Evolutionary conservation across 1,284 basidiomycete genomes (phyloP).

Genomic region (Cutaneotrichosporon cutaneum): DNA sequence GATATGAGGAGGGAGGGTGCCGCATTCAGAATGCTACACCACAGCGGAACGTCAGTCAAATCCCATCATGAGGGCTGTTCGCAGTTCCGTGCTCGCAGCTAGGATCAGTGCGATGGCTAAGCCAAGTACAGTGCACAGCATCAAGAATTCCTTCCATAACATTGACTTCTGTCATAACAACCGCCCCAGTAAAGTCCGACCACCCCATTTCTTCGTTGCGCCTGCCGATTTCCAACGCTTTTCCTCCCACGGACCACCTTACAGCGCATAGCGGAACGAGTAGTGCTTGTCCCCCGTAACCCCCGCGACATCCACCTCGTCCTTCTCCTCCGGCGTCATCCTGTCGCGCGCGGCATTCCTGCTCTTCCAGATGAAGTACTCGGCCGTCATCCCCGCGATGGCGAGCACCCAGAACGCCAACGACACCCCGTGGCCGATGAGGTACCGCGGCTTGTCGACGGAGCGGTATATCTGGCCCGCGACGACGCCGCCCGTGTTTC

Average conservation of each 20-base stretch:
- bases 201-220: background rate
- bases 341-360: constrained; percentile 14
- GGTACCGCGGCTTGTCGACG: constrained; percentile 15
- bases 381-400: constrained; percentile 14
- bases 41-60: too few relatives aligned
- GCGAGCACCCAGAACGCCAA: constrained; percentile 15
- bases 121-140: background rate
- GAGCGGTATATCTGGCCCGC: constrained; percentile 24
- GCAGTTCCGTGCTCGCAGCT: too few relatives aligned
- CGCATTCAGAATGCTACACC: too few relatives aligned
- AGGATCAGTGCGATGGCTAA: too few relatives aligned
- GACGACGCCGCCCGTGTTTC: constrained; percentile 30
- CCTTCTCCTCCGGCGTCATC: constrained; percentile 19
- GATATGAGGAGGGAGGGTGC: too few relatives aligned
- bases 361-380: constrained; percentile 17
- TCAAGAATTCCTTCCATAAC: background rate
- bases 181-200: background rate
- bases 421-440: constrained; percentile 13
- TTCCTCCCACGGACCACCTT: background rate
- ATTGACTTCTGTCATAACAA: background rate
- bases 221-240: too few relatives aligned
- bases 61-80: too few relatives aligned
- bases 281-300: constrained; percentile 23
- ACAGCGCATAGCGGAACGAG: constrained; percentile 18
- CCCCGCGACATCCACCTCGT: constrained; percentile 15